phyloP scores from a whole-genome alignment of 2,329 filamentous ascomycete species.

The Epichloe gansuensis region DNA sequence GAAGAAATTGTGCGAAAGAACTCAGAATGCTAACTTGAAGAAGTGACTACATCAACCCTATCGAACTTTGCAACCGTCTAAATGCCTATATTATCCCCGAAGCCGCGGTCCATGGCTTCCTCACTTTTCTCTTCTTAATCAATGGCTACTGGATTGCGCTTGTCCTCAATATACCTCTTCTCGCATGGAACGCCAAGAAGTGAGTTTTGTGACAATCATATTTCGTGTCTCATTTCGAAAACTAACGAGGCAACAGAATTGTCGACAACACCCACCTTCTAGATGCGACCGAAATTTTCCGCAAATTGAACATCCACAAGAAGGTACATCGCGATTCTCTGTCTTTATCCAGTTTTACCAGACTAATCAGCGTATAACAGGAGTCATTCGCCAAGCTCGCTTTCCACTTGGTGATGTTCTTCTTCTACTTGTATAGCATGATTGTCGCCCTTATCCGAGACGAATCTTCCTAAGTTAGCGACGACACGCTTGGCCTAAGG shows the following conservation, averaged over 20 bases:
- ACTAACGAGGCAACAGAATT: constrained; percentile 46
- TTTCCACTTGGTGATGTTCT: constrained; percentile 99
- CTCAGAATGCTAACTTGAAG: constrained; percentile 7
- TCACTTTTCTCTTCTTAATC: constrained; percentile 92
- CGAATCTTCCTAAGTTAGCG: constrained; percentile 61
- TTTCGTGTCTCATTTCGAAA: not conserved
- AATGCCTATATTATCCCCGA: constrained; percentile 99
- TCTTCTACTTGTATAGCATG: constrained; percentile 99
- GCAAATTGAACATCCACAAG: constrained; percentile 97
- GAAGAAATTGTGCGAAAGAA: not conserved
- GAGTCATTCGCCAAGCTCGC: constrained; percentile 99
- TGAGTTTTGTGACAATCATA: constrained; percentile 36
- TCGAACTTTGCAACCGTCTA: constrained; percentile 98
- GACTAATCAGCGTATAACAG: constrained; percentile 32
- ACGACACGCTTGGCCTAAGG: not conserved
- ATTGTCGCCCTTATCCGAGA: constrained; percentile 94
- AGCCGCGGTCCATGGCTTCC: constrained; percentile 90
- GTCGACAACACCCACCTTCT: constrained; percentile 93
- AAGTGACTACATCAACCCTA: constrained; percentile 99
- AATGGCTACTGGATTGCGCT: constrained; percentile 98
- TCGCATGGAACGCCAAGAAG: constrained; percentile 97
- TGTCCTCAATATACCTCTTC: constrained; percentile 78
- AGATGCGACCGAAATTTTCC: constrained; percentile 97
- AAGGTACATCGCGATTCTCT: constrained; percentile 47
- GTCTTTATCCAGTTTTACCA: not conserved